These are phyloP conservation scores for Talaromyces sp. DNA, from an alignment of 2,329 filamentous ascomycete species.

Conservation along the genomic window DNA sequence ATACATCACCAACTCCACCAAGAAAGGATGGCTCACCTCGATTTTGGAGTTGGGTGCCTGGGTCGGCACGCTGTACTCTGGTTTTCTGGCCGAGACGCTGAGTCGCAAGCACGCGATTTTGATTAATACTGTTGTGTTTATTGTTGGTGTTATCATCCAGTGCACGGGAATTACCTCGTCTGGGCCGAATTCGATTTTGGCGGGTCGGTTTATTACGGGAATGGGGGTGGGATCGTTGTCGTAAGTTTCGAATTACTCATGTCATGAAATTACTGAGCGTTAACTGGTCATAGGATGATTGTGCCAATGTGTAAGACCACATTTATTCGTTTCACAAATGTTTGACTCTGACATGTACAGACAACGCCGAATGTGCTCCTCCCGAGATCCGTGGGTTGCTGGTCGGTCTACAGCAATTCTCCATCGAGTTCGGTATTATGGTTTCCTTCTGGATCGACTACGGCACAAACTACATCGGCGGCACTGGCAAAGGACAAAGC, in stretches of 20 bases:
- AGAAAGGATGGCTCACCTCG: slow-evolving; percentile 32
- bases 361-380: slow-evolving; percentile 40
- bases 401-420: slow-evolving; percentile 61
- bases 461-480: slow-evolving; percentile 57
- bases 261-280: neutral
- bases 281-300: slow-evolving; percentile 23
- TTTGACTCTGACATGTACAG: slow-evolving; percentile 48
- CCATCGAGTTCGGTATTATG: slow-evolving; percentile 58
- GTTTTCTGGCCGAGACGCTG: slow-evolving; percentile 64
- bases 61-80: slow-evolving; percentile 66
- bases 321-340: slow-evolving; percentile 59
- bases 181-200: slow-evolving; percentile 49
- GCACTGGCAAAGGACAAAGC: slow-evolving; percentile 54
- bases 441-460: slow-evolving; percentile 29
- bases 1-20: slow-evolving; percentile 17
- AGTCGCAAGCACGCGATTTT: slow-evolving; percentile 61
- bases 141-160: slow-evolving; percentile 63
- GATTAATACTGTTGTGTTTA: slow-evolving; percentile 29
- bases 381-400: slow-evolving; percentile 64
- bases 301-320: slow-evolving; percentile 45
- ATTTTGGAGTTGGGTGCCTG: slow-evolving; percentile 74
- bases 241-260: neutral
- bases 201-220: slow-evolving; percentile 61
- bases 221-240: slow-evolving; percentile 49
- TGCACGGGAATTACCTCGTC: slow-evolving; percentile 49